A percentile compares a stretch with the other conserved stretches of the same genome.
phyloP scores from a whole-genome alignment of 164 flowering plant genomes.

The Kingdonia uniflora region DNA sequence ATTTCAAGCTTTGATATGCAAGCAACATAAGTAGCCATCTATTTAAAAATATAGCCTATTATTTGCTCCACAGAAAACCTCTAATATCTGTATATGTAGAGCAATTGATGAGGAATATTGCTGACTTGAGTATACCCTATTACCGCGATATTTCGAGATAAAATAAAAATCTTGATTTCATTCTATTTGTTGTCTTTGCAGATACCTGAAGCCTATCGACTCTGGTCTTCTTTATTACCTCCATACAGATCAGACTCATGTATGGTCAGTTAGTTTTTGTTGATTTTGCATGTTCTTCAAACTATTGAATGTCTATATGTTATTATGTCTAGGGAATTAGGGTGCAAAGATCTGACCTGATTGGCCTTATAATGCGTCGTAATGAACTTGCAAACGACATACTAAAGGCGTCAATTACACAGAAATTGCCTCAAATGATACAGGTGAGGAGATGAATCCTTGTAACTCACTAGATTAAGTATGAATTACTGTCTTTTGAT shows the following conservation, averaged over 20 bases:
- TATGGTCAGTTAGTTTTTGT: slow-evolving; percentile 14
- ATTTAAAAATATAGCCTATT: too few species aligned
- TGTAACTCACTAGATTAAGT: neutral
- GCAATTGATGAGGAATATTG: too few species aligned
- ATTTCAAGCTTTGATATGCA: too few species aligned
- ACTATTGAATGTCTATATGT: slow-evolving; percentile 5
- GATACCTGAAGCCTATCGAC: slow-evolving; percentile 63
- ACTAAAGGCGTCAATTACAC: slow-evolving; percentile 58
- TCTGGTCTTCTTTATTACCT: slow-evolving; percentile 88
- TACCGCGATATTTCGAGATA: too few species aligned
- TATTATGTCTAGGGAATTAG: slow-evolving; percentile 45
- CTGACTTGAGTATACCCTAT: too few species aligned
- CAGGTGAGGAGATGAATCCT: slow-evolving; percentile 28
- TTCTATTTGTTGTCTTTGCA: slow-evolving; percentile 20
- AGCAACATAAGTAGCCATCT: too few species aligned
- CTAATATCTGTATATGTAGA: too few species aligned
- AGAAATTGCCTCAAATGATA: slow-evolving; percentile 78
- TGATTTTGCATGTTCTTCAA: slow-evolving; percentile 1
- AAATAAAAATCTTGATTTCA: too few species aligned
- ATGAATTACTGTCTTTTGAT: slow-evolving; percentile 6
- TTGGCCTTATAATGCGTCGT: slow-evolving; percentile 94
- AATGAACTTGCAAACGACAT: slow-evolving; percentile 90
- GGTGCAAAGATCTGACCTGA: slow-evolving; percentile 72
- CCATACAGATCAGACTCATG: slow-evolving; percentile 87
- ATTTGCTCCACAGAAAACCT: too few species aligned